Percentiles rank a stretch among this genome's conserved stretches.
Evolutionary conservation across 164 flowering plant species (phyloP).

Genomic region (Stephania yunnanensis): DNA sequence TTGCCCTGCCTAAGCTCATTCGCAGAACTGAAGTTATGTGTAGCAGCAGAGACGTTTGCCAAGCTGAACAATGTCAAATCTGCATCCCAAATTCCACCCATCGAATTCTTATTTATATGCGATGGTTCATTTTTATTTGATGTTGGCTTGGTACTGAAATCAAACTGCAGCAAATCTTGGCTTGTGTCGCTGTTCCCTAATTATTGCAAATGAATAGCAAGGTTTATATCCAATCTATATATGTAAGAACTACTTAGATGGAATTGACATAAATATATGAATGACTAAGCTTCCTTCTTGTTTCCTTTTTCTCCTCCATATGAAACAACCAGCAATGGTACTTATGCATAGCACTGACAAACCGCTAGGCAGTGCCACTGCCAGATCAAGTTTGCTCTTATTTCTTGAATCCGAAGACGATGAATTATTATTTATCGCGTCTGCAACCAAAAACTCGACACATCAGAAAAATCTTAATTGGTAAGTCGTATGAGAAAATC

Average conservation of each 20-base stretch:
- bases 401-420: neutral
- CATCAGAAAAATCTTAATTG: too few species aligned
- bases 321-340: neutral
- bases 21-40: neutral
- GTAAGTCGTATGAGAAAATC: too few species aligned
- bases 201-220: neutral
- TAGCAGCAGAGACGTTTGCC: neutral
- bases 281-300: neutral
- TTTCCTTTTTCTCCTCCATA: neutral
- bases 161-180: constrained; percentile 4
- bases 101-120: neutral
- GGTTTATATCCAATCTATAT: neutral
- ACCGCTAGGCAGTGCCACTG: neutral
- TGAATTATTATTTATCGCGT: neutral
- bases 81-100: neutral
- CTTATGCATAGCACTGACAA: neutral
- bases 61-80: constrained; percentile 13
- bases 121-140: neutral
- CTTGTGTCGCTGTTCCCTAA: neutral
- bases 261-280: neutral
- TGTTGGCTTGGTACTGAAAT: neutral
- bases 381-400: neutral
- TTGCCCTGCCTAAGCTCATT: constrained; percentile 1
- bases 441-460: neutral
- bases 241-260: too few species aligned